phyloP scores from a whole-genome alignment of 805 yeast genomes.

The Blastobotrys peoriensis region DNA sequence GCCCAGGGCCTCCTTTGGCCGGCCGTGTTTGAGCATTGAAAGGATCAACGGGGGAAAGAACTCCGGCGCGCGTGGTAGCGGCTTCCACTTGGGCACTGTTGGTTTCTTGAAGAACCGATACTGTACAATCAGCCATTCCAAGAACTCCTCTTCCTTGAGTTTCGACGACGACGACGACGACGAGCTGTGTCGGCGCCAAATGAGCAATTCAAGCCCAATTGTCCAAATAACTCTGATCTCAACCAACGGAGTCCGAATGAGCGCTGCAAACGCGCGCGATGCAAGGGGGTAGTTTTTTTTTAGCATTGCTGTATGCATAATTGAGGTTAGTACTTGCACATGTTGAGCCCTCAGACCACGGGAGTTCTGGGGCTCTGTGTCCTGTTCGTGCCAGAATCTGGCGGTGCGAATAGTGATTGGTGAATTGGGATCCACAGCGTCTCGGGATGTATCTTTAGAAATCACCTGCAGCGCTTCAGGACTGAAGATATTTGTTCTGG shows the following conservation, averaged over 20 bases:
- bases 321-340: constrained; percentile 11
- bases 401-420: neutral
- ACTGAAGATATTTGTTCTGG: neutral
- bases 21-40: constrained; percentile 13
- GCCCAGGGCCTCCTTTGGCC: constrained; percentile 17
- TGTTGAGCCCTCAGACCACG: constrained; percentile 10
- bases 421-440: neutral
- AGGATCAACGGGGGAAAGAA: constrained; percentile 12
- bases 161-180: constrained; percentile 2
- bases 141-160: constrained; percentile 18
- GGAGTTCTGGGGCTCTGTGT: constrained; percentile 7
- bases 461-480: constrained; percentile 1
- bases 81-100: constrained; percentile 2
- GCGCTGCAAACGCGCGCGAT: constrained; percentile 15
- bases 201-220: constrained; percentile 19
- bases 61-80: constrained; percentile 11
- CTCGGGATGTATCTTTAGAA: neutral
- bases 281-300: constrained; percentile 14
- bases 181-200: constrained; percentile 15
- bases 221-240: constrained; percentile 19
- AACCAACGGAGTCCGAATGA: constrained; percentile 12
- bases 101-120: constrained; percentile 10
- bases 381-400: neutral
- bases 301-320: constrained; percentile 14
- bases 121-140: constrained; percentile 21